A percentile compares a stretch with the other conserved stretches of the same genome.
Conservation (phyloP, 495 filamentous ascomycete species). For the Aspergillus diversus region DNA sequence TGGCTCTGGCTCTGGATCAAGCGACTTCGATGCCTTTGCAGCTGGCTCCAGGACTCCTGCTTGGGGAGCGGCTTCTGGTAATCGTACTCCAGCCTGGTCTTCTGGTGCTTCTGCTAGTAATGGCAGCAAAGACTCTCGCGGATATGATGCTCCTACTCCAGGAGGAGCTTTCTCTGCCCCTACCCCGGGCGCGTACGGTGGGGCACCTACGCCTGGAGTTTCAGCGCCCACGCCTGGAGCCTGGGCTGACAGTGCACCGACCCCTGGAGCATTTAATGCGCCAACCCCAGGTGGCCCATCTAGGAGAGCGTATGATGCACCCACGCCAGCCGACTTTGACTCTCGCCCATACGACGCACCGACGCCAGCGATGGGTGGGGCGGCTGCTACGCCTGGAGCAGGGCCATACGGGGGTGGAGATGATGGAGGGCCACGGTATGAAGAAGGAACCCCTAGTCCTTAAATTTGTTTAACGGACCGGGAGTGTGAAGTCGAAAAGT, state of each 20-base stretch:
- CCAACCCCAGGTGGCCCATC: constrained; percentile 56
- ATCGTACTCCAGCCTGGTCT: constrained; percentile 57
- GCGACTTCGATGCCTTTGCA: constrained; percentile 70
- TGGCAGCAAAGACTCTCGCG: constrained; percentile 51
- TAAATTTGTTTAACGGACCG: constrained; percentile 16
- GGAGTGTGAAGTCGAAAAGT: neutral
- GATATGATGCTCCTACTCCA: constrained; percentile 79
- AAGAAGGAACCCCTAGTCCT: constrained; percentile 56
- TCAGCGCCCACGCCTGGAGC: constrained; percentile 80
- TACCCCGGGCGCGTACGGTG: constrained; percentile 50
- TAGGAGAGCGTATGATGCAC: constrained; percentile 55
- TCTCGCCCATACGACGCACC: constrained; percentile 69
- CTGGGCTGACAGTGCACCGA: constrained; percentile 65
- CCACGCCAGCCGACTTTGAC: constrained; percentile 63
- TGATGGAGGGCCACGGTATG: constrained; percentile 61
- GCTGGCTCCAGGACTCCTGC: constrained; percentile 75
- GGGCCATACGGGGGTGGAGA: constrained; percentile 58
- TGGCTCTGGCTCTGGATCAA: constrained; percentile 58
- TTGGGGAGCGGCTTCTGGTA: constrained; percentile 59
- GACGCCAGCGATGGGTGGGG: constrained; percentile 73
- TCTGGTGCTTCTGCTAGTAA: constrained; percentile 26
- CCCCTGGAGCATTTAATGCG: constrained; percentile 65
- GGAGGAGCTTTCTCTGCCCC: constrained; percentile 62
- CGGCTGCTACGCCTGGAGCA: constrained; percentile 75
- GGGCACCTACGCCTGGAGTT: constrained; percentile 73